Base-by-base conservation (phyloP, 1,284 basidiomycete genomes). In the Moesziomyces aphidis region DNA sequence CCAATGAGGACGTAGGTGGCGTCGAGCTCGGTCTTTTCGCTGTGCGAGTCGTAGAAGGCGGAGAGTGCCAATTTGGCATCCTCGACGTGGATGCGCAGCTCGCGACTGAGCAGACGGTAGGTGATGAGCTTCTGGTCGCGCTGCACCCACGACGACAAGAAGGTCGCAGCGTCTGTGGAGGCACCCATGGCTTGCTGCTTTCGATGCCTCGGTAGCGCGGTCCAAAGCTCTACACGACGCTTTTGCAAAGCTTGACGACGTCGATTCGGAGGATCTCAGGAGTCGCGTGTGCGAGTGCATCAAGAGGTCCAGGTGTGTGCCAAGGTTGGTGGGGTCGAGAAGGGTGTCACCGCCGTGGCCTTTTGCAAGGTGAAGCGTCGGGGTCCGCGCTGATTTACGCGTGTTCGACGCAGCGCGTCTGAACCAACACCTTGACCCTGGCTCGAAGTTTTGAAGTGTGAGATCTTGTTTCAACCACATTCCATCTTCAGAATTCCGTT, bases 101-200 rank as follows among this genome's bases (percentile, higher is more conserved):
- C 73, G 17, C 79, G 71, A 36, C 79, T 81, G 44, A 81, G 71
- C 15, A 79, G 61, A 4, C 76, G 69, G 50, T 76, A 79, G 5
- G 78, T 79, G 54, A 79, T 63, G 39, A 74, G 62, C 62, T 77
- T 74, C 61, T 69, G 65, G 48, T 81, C 76, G 28, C 74, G 73
- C 54, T 75, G 59, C 21, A 78, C 24, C 61, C 79, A 79, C 28
- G 64, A 50, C 11, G 52, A 54, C 19, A 81, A 59, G 46, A 81
- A 68, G 8, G 66, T 50, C 28, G 66, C 59, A 21, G 62, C 42
- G 19, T 67, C 61, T 1, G 73, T 55, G 26, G 48, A 50, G n/a
- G 61, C 43, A 39, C 60, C 44, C 67, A 70, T 70, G 46, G 26
- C 39, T 42, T 19, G 39, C 39, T 15, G 39, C 15, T 19, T 19